Evolutionary conservation across 148 eudicot genomes (phyloP).

Genomic region (Tetragonia tetragonoides): DNA sequence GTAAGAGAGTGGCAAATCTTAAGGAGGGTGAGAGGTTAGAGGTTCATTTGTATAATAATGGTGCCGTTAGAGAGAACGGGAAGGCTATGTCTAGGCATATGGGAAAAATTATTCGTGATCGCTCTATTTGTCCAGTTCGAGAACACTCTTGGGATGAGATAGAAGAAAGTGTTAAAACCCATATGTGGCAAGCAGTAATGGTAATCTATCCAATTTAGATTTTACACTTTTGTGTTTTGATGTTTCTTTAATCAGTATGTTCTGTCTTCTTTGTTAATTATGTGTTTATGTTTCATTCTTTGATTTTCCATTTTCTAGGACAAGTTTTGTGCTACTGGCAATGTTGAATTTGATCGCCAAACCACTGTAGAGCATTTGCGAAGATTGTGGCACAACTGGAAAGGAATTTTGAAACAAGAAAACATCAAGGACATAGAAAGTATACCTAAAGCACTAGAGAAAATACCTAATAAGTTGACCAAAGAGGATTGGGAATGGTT

Average conservation of each 20-base stretch:
- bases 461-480: neutral
- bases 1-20: too few species aligned
- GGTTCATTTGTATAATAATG: too few species aligned
- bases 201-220: neutral
- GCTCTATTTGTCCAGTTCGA: neutral
- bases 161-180: neutral
- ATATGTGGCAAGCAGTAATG: neutral
- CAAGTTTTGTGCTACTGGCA: neutral
- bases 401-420: neutral
- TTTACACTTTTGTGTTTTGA: too few species aligned
- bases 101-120: neutral
- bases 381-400: neutral
- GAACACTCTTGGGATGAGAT: neutral
- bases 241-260: neutral
- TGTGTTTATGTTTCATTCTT: too few species aligned
- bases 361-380: neutral
- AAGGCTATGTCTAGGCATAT: too few species aligned
- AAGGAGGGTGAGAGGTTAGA: too few species aligned
- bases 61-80: too few species aligned
- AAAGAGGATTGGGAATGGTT: conserved; percentile 2
- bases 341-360: neutral
- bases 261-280: neutral
- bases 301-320: neutral
- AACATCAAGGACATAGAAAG: neutral
- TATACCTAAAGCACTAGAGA: neutral